These are phyloP conservation scores for Hansenula sp. DNA, from an alignment of 1,139 yeast species.

Conservation along the genomic window DNA sequence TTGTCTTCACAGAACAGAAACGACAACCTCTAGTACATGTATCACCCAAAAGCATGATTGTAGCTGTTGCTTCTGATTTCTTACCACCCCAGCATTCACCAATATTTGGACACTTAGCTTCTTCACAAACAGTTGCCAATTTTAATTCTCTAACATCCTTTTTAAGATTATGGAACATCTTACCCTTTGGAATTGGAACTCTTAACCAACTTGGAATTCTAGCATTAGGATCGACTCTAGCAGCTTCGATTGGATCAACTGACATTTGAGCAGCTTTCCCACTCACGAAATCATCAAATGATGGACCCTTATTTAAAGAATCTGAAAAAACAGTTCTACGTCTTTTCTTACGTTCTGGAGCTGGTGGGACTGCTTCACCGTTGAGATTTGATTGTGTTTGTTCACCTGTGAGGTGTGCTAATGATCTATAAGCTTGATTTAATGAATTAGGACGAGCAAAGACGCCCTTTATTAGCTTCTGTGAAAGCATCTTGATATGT, in stretches of 20 bases:
- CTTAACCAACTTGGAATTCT: constrained; percentile 86
- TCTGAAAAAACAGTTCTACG: constrained; percentile 65
- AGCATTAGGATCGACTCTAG: constrained; percentile 39
- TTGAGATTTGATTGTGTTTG: not conserved
- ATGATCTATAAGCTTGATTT: constrained; percentile 6
- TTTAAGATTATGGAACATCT: constrained; percentile 72
- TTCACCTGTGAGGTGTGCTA: constrained; percentile 12
- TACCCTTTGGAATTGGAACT: constrained; percentile 93
- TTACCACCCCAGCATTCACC: constrained; percentile 99
- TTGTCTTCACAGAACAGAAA: constrained; percentile 94
- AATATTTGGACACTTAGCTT: constrained; percentile 97
- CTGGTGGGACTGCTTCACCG: not conserved
- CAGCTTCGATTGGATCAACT: constrained; percentile 68
- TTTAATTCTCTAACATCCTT: constrained; percentile 85
- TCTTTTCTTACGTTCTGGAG: constrained; percentile 30
- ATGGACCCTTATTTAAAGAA: constrained; percentile 77
- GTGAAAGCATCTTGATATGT: constrained; percentile 8
- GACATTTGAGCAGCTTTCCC: constrained; percentile 71
- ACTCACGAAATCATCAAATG: constrained; percentile 83
- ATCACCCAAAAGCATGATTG: constrained; percentile 97
- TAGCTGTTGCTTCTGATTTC: constrained; percentile 96
- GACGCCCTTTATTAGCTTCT: constrained; percentile 9
- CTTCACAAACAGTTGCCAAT: constrained; percentile 95
- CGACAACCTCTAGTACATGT: constrained; percentile 98
- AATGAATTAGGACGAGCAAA: constrained; percentile 6